phyloP scores from a whole-genome alignment of 2,329 filamentous ascomycete genomes.

The Scytalidium lignicola region DNA sequence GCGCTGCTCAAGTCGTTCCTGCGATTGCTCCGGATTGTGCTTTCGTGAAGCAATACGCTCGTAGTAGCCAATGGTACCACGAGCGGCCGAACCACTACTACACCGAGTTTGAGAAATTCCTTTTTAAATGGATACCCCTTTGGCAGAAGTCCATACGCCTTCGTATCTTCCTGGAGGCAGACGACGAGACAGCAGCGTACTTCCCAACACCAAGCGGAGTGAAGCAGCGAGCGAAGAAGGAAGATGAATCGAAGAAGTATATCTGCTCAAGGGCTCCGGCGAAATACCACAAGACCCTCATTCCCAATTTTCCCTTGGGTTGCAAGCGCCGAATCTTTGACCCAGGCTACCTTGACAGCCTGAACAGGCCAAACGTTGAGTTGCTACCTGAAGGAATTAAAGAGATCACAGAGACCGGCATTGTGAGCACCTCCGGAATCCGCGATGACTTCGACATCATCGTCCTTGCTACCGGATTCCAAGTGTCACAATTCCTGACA shows the following conservation, averaged over 20 bases:
- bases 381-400: conserved; percentile 5
- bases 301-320: no score
- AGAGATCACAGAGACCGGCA: conserved; percentile 4
- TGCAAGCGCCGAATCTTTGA: no score
- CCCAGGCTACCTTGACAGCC: background rate
- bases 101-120: no score
- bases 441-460: conserved; percentile 9
- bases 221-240: conserved; percentile 13
- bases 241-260: conserved; percentile 24
- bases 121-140: no score
- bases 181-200: background rate
- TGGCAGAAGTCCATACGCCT: conserved; percentile 9
- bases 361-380: conserved; percentile 3
- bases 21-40: no score
- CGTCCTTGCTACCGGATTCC: conserved; percentile 8
- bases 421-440: conserved; percentile 2
- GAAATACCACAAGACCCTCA: no score
- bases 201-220: conserved; percentile 10
- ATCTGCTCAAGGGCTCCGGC: conserved; percentile 32
- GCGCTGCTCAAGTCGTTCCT: conserved; percentile 3
- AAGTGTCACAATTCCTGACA: no score
- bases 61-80: no score
- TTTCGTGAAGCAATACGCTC: no score
- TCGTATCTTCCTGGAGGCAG: conserved; percentile 36
- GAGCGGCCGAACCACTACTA: no score